Percentiles rank a stretch among this genome's conserved stretches.
These are phyloP conservation scores for Stagonosporopsis cucurbitacearum DNA, from an alignment of 2,329 filamentous ascomycete species.

Conservation along the genomic window DNA sequence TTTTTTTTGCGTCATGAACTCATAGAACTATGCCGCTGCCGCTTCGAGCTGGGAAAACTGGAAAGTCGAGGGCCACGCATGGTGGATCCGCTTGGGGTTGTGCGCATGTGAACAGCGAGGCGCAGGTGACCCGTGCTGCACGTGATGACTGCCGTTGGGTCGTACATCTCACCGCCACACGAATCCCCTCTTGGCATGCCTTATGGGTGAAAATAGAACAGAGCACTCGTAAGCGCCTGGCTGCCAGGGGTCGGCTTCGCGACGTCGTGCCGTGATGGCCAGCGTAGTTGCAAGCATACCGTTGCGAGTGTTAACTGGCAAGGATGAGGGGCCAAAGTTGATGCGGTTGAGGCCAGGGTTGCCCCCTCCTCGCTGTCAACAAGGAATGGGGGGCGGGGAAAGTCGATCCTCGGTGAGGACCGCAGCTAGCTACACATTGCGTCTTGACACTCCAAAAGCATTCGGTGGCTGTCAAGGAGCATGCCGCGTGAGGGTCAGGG, in stretches of 20 bases:
- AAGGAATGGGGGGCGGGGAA: not conserved
- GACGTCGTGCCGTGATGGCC: not conserved
- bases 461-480: not conserved
- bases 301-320: constrained; percentile 4
- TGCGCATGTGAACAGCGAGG: not conserved
- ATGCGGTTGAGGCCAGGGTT: not conserved
- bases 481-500: not conserved
- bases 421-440: not conserved
- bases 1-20: not conserved
- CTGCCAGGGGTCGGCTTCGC: not conserved
- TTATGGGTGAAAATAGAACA: constrained; percentile 9
- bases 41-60: not conserved
- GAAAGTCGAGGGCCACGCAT: not conserved
- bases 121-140: not conserved
- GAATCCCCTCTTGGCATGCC: not conserved
- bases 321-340: not conserved
- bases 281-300: constrained; percentile 15
- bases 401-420: not conserved
- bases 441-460: not conserved
- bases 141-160: constrained; percentile 9
- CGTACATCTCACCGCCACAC: constrained; percentile 10
- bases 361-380: not conserved
- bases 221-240: constrained; percentile 1
- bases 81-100: no score
- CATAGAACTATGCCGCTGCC: not conserved